A percentile compares a stretch with the other conserved stretches of the same genome.
These are phyloP conservation scores for Amylostereum chailletii DNA, from an alignment of 1,284 basidiomycete species.

Conservation along the genomic window DNA sequence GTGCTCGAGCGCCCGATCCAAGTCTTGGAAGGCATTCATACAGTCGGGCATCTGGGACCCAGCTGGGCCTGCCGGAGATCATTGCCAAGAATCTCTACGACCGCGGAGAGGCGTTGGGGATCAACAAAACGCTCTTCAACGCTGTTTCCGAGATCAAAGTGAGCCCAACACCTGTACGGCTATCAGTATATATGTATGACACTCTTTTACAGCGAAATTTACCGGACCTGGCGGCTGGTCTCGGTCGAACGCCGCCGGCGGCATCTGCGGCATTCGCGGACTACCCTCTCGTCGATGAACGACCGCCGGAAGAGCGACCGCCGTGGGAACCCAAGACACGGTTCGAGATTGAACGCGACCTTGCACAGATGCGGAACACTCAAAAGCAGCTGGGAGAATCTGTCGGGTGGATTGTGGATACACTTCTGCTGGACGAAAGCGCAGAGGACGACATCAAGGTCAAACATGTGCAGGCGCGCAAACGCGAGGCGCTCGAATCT, in stretches of 20 bases:
- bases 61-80: slow-evolving; percentile 55
- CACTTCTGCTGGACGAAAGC: slow-evolving; percentile 49
- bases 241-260: slow-evolving; percentile 45
- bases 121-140: slow-evolving; percentile 72
- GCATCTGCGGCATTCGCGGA: slow-evolving; percentile 32
- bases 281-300: slow-evolving; percentile 60
- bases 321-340: slow-evolving; percentile 58
- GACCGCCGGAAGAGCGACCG: slow-evolving; percentile 43
- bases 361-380: slow-evolving; percentile 37
- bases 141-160: slow-evolving; percentile 69
- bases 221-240: slow-evolving; percentile 66
- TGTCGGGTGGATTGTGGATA: slow-evolving; percentile 62
- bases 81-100: slow-evolving; percentile 67
- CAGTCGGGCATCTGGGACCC: slow-evolving; percentile 25
- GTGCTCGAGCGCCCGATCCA: no score
- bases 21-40: not conserved
- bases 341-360: slow-evolving; percentile 58
- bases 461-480: slow-evolving; percentile 31
- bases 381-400: slow-evolving; percentile 60
- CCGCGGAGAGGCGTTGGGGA: slow-evolving; percentile 68
- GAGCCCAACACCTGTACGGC: slow-evolving; percentile 14
- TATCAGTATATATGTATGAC: not conserved
- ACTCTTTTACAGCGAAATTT: slow-evolving; percentile 57
- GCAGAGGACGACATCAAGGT: slow-evolving; percentile 26
- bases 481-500: slow-evolving; percentile 62